phyloP scores from a whole-genome alignment of 163 green algal species.

The Scenedesmus sp. region DNA sequence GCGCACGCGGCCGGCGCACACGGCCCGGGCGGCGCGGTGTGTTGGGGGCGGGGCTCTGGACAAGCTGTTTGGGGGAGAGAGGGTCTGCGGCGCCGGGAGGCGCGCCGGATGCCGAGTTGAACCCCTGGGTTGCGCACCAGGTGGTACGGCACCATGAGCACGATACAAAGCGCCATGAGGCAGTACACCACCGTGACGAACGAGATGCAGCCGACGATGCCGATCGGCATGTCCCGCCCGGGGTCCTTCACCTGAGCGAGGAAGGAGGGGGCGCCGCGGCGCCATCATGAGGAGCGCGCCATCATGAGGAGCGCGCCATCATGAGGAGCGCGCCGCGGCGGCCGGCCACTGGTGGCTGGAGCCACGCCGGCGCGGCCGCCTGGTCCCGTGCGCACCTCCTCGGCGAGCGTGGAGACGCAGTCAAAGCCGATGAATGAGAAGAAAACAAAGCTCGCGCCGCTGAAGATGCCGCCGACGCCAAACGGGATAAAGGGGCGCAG shows the following conservation, averaged over 20 bases:
- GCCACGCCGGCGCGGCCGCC: too few relatives aligned
- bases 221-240: slow-evolving; percentile 46
- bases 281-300: background rate
- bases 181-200: slow-evolving; percentile 49
- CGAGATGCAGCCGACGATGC: slow-evolving; percentile 46
- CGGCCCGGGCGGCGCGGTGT: too few relatives aligned
- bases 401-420: slow-evolving; percentile 48
- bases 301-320: too few relatives aligned
- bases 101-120: too few relatives aligned
- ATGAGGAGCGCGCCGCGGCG: too few relatives aligned
- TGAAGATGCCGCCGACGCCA: slow-evolving; percentile 46
- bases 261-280: background rate
- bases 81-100: too few relatives aligned
- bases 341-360: too few relatives aligned
- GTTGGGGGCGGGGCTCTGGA: too few relatives aligned
- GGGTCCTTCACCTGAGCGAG: slow-evolving; percentile 44
- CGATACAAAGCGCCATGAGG: slow-evolving; percentile 45
- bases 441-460: slow-evolving; percentile 46
- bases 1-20: background rate
- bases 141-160: slow-evolving; percentile 35
- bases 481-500: slow-evolving; percentile 46
- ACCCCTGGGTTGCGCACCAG: background rate
- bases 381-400: slow-evolving; percentile 37
- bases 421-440: slow-evolving; percentile 57
- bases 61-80: too few relatives aligned